Percentiles rank a stretch among this genome's conserved stretches.
phyloP scores from a whole-genome alignment of 805 yeast species.

The Priceomyces carsonii region DNA sequence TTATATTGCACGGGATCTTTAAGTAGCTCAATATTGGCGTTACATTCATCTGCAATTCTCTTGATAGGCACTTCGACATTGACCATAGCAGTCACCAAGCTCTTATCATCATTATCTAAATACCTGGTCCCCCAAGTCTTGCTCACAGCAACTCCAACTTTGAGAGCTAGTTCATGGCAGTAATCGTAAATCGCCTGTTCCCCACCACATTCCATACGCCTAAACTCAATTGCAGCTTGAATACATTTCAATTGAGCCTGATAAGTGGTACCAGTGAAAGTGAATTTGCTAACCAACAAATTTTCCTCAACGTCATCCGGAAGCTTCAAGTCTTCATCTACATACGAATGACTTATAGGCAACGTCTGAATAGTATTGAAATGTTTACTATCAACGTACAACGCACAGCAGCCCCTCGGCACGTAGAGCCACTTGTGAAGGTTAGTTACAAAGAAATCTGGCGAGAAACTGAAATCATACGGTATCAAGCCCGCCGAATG shows the following conservation, averaged over 20 bases:
- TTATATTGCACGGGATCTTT: background rate
- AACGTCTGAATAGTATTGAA: conserved; percentile 53
- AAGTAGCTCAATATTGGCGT: conserved; percentile 26
- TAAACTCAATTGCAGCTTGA: conserved; percentile 53
- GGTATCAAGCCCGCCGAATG: conserved; percentile 62
- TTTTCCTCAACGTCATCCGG: conserved; percentile 18
- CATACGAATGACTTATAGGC: conserved; percentile 56
- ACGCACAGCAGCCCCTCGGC: conserved; percentile 58
- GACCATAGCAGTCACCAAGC: conserved; percentile 8
- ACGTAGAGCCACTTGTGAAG: conserved; percentile 69
- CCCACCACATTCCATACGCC: conserved; percentile 60
- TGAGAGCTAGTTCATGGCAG: conserved; percentile 43
- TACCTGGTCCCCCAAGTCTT: conserved; percentile 4
- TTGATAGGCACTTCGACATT: conserved; percentile 7
- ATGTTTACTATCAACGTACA: conserved; percentile 56
- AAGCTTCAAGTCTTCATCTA: conserved; percentile 30
- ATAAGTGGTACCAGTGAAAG: conserved; percentile 50
- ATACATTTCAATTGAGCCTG: conserved; percentile 45
- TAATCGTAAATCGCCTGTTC: conserved; percentile 52
- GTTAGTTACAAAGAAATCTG: conserved; percentile 64
- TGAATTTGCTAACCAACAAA: conserved; percentile 47
- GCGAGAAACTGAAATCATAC: conserved; percentile 43
- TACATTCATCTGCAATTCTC: background rate
- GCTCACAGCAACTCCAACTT: conserved; percentile 33
- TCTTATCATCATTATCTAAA: conserved; percentile 5